Base-by-base conservation (phyloP, 495 filamentous ascomycete species). In the Beverwykella pulmonaria region DNA sequence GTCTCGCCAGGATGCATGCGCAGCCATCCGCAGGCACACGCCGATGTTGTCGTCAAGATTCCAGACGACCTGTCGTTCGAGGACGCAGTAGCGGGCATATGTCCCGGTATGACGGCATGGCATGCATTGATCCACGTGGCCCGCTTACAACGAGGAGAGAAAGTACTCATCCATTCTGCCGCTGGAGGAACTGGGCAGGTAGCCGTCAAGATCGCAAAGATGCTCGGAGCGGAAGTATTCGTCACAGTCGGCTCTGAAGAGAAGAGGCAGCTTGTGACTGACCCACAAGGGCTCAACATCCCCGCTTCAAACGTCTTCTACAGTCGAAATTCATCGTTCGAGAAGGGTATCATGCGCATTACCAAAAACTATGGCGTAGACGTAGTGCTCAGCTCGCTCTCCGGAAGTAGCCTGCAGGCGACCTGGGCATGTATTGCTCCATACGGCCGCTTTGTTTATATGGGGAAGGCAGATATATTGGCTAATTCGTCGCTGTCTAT, bases 341-440 rank as follows among this genome's bases (percentile, higher is more conserved):
- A n/a, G 15, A 20, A 22, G 19, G 55, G 14, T 6, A 15, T 59
- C 23, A 47, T 23, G 36, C 6, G 32, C 3, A n/a, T 27, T 5
- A 47, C 55, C 2, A 23, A 46, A 9, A 32, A 22, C 3, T 19
- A 46, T 10, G 55, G 55, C 1, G 55, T 59, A 12, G 55, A 59
- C 20, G 55, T 59, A 6, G 20, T 59, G 22, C 36, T 59, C 55
- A 59, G 44, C 25, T 46, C 32, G 14, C 36, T 59, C 7, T 34
- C 55, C 5, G 55, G 55, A 46, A 3, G 26, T 5, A 19, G 14
- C 10, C 25, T 59, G n/a, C 30, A n/a, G 12, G 55, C 32, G 26
- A 22, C 34, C 12, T 59, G 55, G 55, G 32, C 44, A 12, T 44
- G 32, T 26, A 47, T 59, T 44, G 55, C 55, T 4, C 29, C 55